A percentile compares a stretch with the other conserved stretches of the same genome.
These are phyloP conservation scores for Gardenia jasminoides DNA, from an alignment of 257 asterid species.

Conservation along the genomic window DNA sequence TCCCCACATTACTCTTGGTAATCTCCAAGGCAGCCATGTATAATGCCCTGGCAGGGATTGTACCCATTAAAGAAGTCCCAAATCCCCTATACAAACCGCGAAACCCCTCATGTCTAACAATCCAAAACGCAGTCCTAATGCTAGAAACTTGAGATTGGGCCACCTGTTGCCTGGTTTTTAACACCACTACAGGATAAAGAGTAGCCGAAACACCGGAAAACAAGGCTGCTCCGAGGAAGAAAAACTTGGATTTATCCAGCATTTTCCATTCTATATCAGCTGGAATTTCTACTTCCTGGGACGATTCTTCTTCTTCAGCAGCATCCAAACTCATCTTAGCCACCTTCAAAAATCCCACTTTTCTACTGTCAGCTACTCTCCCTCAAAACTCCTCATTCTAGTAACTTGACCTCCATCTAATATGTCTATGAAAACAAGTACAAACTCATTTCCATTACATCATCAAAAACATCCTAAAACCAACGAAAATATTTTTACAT, in stretches of 20 bases:
- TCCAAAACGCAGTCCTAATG: constrained; percentile 45
- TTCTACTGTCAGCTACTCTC: not conserved
- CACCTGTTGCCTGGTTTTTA: constrained; percentile 77
- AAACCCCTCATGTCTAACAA: constrained; percentile 52
- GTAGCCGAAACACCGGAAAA: constrained; percentile 71
- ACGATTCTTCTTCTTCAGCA: constrained; percentile 48
- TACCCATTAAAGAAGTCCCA: constrained; percentile 71
- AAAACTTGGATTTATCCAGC: constrained; percentile 75
- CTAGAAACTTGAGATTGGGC: constrained; percentile 52
- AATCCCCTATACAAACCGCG: constrained; percentile 74
- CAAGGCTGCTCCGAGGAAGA: constrained; percentile 72
- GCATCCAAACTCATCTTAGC: constrained; percentile 48
- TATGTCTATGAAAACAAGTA: not conserved
- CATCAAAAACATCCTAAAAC: not conserved
- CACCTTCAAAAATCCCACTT: constrained; percentile 13
- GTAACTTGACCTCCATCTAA: constrained; percentile 15
- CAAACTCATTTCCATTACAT: not conserved
- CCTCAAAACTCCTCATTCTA: constrained; percentile 15
- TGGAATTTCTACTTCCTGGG: constrained; percentile 49
- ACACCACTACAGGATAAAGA: constrained; percentile 63
- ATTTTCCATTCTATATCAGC: constrained; percentile 73
- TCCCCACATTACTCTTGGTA: constrained; percentile 67
- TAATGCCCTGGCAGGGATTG: constrained; percentile 78
- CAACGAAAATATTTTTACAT: not conserved
- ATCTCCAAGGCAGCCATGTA: constrained; percentile 75